Base-by-base conservation (phyloP, 2,329 filamentous ascomycete genomes). In the Hypoxylon sp. region DNA sequence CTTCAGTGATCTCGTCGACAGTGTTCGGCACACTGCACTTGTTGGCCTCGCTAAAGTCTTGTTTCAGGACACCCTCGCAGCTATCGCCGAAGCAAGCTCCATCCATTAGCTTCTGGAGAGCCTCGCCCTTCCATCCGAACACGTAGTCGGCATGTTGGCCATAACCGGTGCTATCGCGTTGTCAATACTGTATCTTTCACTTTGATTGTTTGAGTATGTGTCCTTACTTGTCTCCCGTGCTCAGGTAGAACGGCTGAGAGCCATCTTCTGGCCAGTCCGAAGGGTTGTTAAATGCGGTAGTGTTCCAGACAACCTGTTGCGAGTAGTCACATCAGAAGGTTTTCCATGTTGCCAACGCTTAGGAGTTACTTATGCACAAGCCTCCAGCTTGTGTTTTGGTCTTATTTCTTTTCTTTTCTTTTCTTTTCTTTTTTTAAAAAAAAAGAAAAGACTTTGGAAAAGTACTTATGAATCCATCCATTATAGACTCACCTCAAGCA, bases 401-500 rank as follows among this genome's bases (percentile, higher is more conserved):
- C n/a, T n/a, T n/a, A n/a, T n/a, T n/a, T n/a, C n/a, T n/a, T n/a
- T n/a, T n/a, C n/a, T n/a, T n/a, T n/a, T n/a, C n/a, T n/a, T n/a
- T n/a, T n/a, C n/a, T n/a, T n/a, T n/a, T n/a, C n/a, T n/a, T n/a
- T n/a, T n/a, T n/a, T n/a, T n/a, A n/a, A n/a, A n/a, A n/a, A n/a
- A n/a, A n/a, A n/a, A n/a, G n/a, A n/a, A n/a, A n/a, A n/a, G n/a
- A n/a, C n/a, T n/a, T n/a, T n/a, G n/a, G n/a, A n/a, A n/a, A n/a
- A n/a, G n/a, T n/a, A n/a, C n/a, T n/a, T n/a, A n/a, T n/a, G n/a
- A n/a, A n/a, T n/a, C n/a, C 37, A 4, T 3, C 37, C n/a, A 17
- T 6, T n/a, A 41, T 34, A 20, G 6, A 54, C 62, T 5, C 63
- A 86, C 82, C 75, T 89, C 87, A 69, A 81, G 86, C 78, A 89